Conservation (phyloP, 805 yeast genomes). For the Priceomyces medius region DNA sequence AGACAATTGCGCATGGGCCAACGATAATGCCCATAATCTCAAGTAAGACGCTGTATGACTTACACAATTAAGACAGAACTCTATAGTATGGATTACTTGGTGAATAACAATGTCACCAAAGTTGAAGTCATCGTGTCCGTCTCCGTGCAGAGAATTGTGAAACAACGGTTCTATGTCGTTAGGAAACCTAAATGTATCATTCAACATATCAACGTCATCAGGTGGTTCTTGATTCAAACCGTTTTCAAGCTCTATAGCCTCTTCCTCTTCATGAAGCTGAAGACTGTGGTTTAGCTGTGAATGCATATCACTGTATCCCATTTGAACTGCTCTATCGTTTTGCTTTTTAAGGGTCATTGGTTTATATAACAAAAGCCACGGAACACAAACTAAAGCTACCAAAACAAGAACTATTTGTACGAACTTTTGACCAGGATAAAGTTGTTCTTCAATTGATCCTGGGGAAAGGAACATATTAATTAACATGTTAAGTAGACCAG, state of each 20-base stretch:
- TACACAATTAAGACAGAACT: conserved; percentile 75
- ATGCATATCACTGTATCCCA: conserved; percentile 39
- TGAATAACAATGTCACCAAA: conserved; percentile 73
- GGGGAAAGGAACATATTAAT: conserved; percentile 76
- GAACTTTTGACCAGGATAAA: conserved; percentile 62
- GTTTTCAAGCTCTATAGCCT: conserved; percentile 20
- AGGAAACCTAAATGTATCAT: conserved; percentile 37
- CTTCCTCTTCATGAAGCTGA: conserved; percentile 44
- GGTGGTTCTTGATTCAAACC: conserved; percentile 15
- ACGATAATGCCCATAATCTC: conserved; percentile 75
- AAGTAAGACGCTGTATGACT: conserved; percentile 78
- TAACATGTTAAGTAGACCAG: conserved; percentile 71
- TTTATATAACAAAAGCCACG: conserved; percentile 67
- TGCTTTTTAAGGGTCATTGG: conserved; percentile 50
- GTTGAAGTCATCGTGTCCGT: conserved; percentile 32
- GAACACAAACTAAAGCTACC: conserved; percentile 66
- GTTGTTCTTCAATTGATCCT: conserved; percentile 62
- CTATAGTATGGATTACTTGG: conserved; percentile 79
- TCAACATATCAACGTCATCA: conserved; percentile 16
- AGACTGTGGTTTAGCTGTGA: conserved; percentile 28
- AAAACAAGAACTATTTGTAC: conserved; percentile 59
- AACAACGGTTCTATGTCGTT: conserved; percentile 38
- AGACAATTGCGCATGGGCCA: conserved; percentile 79
- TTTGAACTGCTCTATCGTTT: conserved; percentile 31
- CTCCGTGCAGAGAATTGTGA: conserved; percentile 25